phyloP scores from a whole-genome alignment of 2,329 filamentous ascomycete genomes.

The Tolypocladium ovalisporum region DNA sequence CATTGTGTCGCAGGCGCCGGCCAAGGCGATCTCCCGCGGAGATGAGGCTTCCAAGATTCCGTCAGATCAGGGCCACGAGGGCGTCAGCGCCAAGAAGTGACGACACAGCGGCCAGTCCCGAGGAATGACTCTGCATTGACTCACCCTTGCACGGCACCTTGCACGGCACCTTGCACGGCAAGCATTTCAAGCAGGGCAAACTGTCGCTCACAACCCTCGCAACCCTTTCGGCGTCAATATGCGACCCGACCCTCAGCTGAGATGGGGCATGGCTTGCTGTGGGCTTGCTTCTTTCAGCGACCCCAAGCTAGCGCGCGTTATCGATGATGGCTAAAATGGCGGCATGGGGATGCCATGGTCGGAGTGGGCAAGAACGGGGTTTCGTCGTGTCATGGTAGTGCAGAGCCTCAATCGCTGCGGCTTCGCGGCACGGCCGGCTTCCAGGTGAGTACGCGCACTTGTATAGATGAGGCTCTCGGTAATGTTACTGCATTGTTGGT shows the following conservation, averaged over 20 bases:
- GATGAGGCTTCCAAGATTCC: neutral
- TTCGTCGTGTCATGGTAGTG: neutral
- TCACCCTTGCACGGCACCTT: neutral
- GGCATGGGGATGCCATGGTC: neutral
- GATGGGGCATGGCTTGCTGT: neutral
- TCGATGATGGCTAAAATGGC: neutral
- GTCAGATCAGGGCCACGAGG: neutral
- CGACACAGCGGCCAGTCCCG: neutral
- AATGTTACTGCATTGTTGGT: neutral
- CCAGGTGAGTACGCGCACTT: too few relatives aligned
- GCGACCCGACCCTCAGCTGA: neutral
- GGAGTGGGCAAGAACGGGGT: neutral
- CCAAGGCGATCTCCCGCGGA: conserved; percentile 1
- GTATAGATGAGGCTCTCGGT: too few relatives aligned
- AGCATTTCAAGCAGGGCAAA: neutral
- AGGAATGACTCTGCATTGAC: neutral
- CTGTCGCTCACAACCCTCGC: neutral
- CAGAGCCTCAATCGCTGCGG: neutral
- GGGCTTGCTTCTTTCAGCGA: neutral
- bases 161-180: too few relatives aligned
- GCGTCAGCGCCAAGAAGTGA: neutral
- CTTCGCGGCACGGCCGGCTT: neutral
- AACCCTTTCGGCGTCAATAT: neutral
- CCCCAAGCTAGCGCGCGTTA: neutral
- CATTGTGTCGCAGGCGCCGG: neutral